Percentiles rank a stretch among this genome's conserved stretches.
phyloP scores from a whole-genome alignment of 441 rosid species.

The Populus hybrid region DNA sequence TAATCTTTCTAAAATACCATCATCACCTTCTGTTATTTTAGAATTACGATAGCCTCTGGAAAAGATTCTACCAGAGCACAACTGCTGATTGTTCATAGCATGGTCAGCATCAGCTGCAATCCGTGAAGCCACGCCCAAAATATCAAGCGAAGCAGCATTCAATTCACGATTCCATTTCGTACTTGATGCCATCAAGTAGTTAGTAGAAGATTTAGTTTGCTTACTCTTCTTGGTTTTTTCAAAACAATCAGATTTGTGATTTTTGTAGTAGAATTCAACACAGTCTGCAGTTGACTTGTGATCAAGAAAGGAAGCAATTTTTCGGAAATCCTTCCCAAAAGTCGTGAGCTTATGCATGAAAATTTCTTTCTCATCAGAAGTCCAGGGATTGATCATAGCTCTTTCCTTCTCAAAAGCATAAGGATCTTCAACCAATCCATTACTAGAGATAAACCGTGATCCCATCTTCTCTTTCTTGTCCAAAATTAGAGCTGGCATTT shows the following conservation, averaged over 20 bases:
- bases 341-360: conserved; percentile 74
- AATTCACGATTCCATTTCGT: conserved; percentile 70
- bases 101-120: conserved; percentile 71
- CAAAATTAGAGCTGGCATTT: conserved; percentile 86
- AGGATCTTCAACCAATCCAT: conserved; percentile 95
- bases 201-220: conserved; percentile 56
- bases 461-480: conserved; percentile 66
- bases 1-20: conserved; percentile 47
- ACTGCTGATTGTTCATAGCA: conserved; percentile 30
- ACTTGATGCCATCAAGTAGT: conserved; percentile 64
- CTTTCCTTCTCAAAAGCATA: conserved; percentile 85
- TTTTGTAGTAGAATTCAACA: conserved; percentile 94
- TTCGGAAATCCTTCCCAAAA: conserved; percentile 85
- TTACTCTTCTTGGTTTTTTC: conserved; percentile 77
- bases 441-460: conserved; percentile 67
- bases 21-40: conserved; percentile 37
- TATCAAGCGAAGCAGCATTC: conserved; percentile 75
- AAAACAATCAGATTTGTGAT: conserved; percentile 92
- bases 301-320: conserved; percentile 80
- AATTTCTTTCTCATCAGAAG: conserved; percentile 66
- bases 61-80: conserved; percentile 41
- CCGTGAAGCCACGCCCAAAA: conserved; percentile 74
- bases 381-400: conserved; percentile 89
- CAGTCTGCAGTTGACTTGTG: conserved; percentile 98
- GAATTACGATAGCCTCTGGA: conserved; percentile 46